Evolutionary conservation across 176 grass and related monocot genomes (phyloP), one percentile per base, ranked within the genome.

Genomic region (Ensete glaucum): DNA sequence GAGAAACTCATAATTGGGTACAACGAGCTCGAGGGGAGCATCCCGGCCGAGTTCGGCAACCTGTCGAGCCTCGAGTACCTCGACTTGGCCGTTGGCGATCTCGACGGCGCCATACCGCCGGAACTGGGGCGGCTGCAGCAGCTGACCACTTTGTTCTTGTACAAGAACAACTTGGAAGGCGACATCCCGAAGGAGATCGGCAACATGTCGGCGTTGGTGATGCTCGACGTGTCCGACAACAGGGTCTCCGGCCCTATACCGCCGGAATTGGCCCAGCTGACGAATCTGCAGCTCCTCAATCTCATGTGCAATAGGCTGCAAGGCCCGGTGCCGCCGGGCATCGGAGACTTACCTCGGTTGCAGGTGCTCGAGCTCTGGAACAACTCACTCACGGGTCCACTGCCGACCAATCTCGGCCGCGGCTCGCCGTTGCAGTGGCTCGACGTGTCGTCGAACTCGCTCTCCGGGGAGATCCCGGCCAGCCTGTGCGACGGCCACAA

Each of bases 331-430:
- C 93, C 93, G 2, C 26, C 83, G 9, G 72, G 73, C 54, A 81
- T 96, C 57, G 87, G 87, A 3, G 83, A 92, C 9, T 75, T 96
- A 80, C 23, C 85, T 63, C 76, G 54, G 2, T 84, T 96, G 60
- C 81, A 90, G 79, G 69, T 96, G 56, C 81, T 96, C 66, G 93
- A 92, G 82, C 90, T 96, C 0, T 96, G 93, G 93, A 96, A 96
- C 65, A 96, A 96, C 84, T 92, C 93, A 0, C 52, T 96, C 26
- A 88, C 89, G 0, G 93, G 93, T 1, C 52, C 77, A 8, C 89
- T 96, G 0, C 93, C 93, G 0, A 69, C 78, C 22, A 51, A 58
- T 68, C 89, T 96, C 4, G 93, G 93, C 29, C 76, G 71, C 64
- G 88, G 53, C 76, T 86, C 93, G 56, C 79, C 85, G 14, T 12